Evolutionary conservation across 2,329 filamentous ascomycete genomes (phyloP), one percentile per base, ranked within the genome.

Genomic region (Calonectria leucothoes): DNA sequence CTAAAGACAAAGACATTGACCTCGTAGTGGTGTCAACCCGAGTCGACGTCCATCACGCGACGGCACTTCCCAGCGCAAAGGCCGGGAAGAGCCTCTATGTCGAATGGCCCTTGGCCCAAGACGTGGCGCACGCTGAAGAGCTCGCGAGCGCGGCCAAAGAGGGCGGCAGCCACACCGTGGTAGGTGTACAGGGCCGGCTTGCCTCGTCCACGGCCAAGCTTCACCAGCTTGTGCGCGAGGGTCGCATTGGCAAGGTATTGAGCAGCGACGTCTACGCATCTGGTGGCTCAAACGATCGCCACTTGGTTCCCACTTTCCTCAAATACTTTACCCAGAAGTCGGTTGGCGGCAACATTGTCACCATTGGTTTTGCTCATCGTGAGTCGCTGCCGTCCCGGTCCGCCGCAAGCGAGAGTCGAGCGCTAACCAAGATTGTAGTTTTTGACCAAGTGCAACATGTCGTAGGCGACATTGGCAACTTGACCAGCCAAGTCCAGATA

Each of bases 21-120:
- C 82, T 92, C 0, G 88, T 93, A 1, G 87, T 92, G 6, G 88
- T 88, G 74, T 85, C 81, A 51, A 91, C 89, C 0, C 85, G 89
- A 5, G 90, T 91, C 0, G 89, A 91, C 71, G 85, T 85, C 1
- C 91, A 93, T 74, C 84, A 86, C 55, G 70, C 81, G 2, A 86
- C 86, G 2, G 82, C 86, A 0, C 82, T 84, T 14, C 88, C 90
- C 0, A 88, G 86, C 20, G 74, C 91, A 1, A 82, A 83, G 17
- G 87, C 88, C 0, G 90, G 90, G 0, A 91, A 92, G 79, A 77
- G 82, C 0, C 85, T 89, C 0, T 93, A 84, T 70, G 85, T 91
- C 0, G 91, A 93, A 82, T 93, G 91, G 89, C 91, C 90, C 7
- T 82, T 92, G 0, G 89, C 88, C 0, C 81, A 87, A 17, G 86